Conservation (phyloP, 495 filamentous ascomycete species). For the Neurospora terricola region DNA sequence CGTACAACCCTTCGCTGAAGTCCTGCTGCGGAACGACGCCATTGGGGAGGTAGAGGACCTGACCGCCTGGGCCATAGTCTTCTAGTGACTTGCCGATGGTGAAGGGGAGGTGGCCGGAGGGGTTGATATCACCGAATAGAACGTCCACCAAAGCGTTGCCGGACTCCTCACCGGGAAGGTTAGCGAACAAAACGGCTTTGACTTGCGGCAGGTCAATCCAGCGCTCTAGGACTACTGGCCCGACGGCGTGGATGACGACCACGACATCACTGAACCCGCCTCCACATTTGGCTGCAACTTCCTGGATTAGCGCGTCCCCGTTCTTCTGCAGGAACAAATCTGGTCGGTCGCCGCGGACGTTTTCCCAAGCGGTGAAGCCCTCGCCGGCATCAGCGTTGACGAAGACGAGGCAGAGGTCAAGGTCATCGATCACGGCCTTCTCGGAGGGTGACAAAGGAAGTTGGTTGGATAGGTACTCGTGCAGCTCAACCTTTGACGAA, state of each 20-base stretch:
- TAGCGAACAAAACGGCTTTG: constrained; percentile 74
- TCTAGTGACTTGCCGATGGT: constrained; percentile 73
- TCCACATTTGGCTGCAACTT: constrained; percentile 63
- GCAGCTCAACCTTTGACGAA: constrained; percentile 46
- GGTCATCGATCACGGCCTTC: constrained; percentile 27
- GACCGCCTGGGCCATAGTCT: constrained; percentile 73
- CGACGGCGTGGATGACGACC: constrained; percentile 85
- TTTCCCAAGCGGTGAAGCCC: constrained; percentile 51
- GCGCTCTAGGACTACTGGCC: constrained; percentile 72
- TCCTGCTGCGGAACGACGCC: constrained; percentile 70
- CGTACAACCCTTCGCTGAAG: constrained; percentile 64
- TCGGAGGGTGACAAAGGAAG: constrained; percentile 11
- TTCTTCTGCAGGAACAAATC: constrained; percentile 69
- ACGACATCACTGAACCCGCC: constrained; percentile 55
- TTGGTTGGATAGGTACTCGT: constrained; percentile 51
- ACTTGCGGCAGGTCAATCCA: constrained; percentile 76
- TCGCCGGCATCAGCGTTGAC: constrained; percentile 55
- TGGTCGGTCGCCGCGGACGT: constrained; percentile 71
- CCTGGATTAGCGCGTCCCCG: constrained; percentile 61
- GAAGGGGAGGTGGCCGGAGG: constrained; percentile 80
- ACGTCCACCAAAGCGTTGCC: constrained; percentile 79
- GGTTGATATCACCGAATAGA: constrained; percentile 75
- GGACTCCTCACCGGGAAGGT: constrained; percentile 84
- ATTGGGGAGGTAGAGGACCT: constrained; percentile 67
- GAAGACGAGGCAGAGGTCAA: constrained; percentile 63